Evolutionary conservation across 2,329 filamentous ascomycete genomes (phyloP).

Genomic region (Alternaria gansuensis): DNA sequence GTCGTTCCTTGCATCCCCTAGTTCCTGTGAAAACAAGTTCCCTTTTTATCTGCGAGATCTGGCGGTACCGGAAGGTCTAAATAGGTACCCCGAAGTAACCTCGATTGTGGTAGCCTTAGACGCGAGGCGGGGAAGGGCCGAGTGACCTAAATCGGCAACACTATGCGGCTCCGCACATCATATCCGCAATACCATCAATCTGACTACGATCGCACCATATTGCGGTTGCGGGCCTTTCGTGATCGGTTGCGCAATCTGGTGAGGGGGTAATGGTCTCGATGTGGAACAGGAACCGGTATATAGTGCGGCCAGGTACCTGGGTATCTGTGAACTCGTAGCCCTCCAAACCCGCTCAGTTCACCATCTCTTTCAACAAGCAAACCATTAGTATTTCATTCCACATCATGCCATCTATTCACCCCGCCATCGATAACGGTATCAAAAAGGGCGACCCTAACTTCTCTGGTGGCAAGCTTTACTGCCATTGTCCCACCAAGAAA

Average conservation of each 20-base stretch:
- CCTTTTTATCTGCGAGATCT: neutral
- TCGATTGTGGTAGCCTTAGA: neutral
- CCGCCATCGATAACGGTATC: slow-evolving; percentile 69
- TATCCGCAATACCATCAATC: slow-evolving; percentile 19
- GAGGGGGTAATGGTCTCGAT: slow-evolving; percentile 17
- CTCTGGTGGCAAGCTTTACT: slow-evolving; percentile 68
- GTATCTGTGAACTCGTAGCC: neutral
- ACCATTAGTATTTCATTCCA: slow-evolving; percentile 5
- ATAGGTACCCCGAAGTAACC: neutral
- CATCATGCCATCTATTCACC: slow-evolving; percentile 63
- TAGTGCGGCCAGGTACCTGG: slow-evolving; percentile 8
- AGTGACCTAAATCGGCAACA: slow-evolving; percentile 26
- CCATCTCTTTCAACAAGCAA: neutral
- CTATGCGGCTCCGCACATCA: slow-evolving; percentile 26
- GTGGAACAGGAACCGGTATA: slow-evolving; percentile 9
- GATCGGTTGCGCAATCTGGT: slow-evolving; percentile 23
- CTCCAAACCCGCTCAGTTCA: neutral
- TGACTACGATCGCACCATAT: slow-evolving; percentile 20
- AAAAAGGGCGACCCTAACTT: slow-evolving; percentile 64
- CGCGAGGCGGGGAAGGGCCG: slow-evolving; percentile 23
- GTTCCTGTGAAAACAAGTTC: neutral
- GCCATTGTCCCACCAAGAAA: slow-evolving; percentile 65
- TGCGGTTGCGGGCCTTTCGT: slow-evolving; percentile 2
- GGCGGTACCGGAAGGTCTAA: neutral
- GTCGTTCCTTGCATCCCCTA: too few species aligned